Base-by-base conservation (phyloP, 1,284 basidiomycete species). In the Takashimella koratensis region DNA sequence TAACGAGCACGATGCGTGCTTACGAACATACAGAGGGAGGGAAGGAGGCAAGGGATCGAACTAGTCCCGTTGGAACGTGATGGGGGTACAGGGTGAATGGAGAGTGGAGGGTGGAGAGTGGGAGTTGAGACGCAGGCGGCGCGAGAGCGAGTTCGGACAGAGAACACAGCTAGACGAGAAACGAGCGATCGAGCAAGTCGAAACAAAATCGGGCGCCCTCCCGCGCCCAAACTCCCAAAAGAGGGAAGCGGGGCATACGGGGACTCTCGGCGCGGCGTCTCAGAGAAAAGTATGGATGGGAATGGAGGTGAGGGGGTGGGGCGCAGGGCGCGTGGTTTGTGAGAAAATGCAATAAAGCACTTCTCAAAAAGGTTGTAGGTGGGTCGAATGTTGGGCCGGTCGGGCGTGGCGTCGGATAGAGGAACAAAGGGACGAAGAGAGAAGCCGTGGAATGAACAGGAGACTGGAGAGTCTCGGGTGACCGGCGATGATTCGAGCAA, bases 221-320 rank as follows among this genome's bases (percentile, higher is more conserved):
- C 63, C 65, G 66, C 63, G 63, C 64, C 62, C 66, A 67, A 65
- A 57, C 65, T 60, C 56, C 47, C 43, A 53, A 3, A 46, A 50
- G 40, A 45, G 53, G 50, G 10, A 43, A 59, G 63, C 51, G 61
- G 65, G 57, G 62, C 63, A 59, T 51, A 66, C 62, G 63, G 61
- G 64, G 67, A 67, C 51, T 51, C 41, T 55, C 49, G 51, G 57
- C 51, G 49, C 54, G 54, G 60, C 52, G 57, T 49, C 21, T 44
- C 45, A 53, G 55, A 40, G 55, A 24, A 52, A 49, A 41, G 53
- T 36, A 45, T 48, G 46, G 27, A 30, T 46, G 52, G 43, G 26
- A 52, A 49, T 27, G 44, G 43, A 45, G 45, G 47, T 40, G 51
- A 41, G 48, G 39, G 24, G n/a, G n/a, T n/a, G n/a, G n/a, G n/a